These are phyloP conservation scores for Rhodomyrtus psidioides DNA, from an alignment of 441 rosid genomes.

Conservation along the genomic window DNA sequence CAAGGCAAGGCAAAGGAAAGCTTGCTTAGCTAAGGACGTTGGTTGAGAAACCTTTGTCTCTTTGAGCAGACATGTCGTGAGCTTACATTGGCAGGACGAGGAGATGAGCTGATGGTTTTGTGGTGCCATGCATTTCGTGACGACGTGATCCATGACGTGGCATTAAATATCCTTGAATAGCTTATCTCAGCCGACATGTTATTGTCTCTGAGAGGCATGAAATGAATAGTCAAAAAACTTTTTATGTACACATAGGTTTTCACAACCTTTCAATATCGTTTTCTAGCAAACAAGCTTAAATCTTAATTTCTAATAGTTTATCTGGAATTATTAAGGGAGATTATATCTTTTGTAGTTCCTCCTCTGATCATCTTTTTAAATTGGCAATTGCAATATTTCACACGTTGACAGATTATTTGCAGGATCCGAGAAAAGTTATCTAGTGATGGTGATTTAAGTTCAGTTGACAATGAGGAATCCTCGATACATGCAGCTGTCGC, in stretches of 20 bases:
- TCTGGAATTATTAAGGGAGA: background rate
- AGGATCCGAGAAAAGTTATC: slow-evolving; percentile 66
- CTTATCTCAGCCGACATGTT: background rate
- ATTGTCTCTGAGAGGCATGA: background rate
- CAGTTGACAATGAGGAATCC: slow-evolving; percentile 33
- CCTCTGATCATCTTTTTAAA: slow-evolving; percentile 4
- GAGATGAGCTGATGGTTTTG: background rate
- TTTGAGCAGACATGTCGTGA: background rate
- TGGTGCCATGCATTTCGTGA: background rate
- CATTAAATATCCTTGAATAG: background rate
- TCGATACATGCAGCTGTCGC: slow-evolving; percentile 36
- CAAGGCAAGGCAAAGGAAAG: background rate
- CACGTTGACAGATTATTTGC: slow-evolving; percentile 70
- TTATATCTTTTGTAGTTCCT: background rate
- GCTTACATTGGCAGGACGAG: background rate
- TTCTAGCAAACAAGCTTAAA: background rate
- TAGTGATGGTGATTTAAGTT: slow-evolving; percentile 23
- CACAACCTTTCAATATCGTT: background rate
- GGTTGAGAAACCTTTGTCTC: background rate
- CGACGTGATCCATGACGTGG: background rate
- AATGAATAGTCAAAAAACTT: background rate
- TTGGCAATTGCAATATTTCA: slow-evolving; percentile 13
- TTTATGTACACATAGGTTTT: background rate
- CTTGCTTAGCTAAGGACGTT: background rate
- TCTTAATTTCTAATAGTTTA: background rate